A percentile compares a stretch with the other conserved stretches of the same genome.
These are phyloP conservation scores for Globisporangium takayamanum DNA, from an alignment of 352 stramenopile species.

Conservation along the genomic window DNA sequence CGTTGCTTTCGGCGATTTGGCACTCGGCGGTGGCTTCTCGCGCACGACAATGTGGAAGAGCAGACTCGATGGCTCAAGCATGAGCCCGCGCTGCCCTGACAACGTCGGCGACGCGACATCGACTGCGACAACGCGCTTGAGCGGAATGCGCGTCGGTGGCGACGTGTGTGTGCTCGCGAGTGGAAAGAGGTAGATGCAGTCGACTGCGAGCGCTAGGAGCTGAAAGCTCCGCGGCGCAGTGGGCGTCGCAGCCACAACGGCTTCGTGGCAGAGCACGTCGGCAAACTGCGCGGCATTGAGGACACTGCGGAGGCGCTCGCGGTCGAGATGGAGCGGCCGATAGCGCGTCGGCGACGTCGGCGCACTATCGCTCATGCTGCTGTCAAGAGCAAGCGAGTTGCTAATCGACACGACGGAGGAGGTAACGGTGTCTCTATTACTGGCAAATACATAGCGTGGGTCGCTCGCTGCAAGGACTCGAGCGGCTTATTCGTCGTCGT, in stretches of 20 bases:
- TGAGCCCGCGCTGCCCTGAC: slow-evolving; percentile 31
- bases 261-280: slow-evolving; percentile 47
- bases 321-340: slow-evolving; percentile 45
- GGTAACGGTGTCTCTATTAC: background rate
- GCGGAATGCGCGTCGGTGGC: slow-evolving; percentile 17
- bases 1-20: background rate
- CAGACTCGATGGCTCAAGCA: slow-evolving; percentile 40
- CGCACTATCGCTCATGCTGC: slow-evolving; percentile 4
- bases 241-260: slow-evolving; percentile 31
- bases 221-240: slow-evolving; percentile 26
- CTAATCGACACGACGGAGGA: background rate
- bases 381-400: background rate
- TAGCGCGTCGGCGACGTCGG: slow-evolving; percentile 41
- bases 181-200: slow-evolving; percentile 41
- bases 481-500: slow-evolving; percentile 18
- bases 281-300: slow-evolving; percentile 28
- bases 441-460: slow-evolving; percentile 12
- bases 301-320: slow-evolving; percentile 36
- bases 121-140: slow-evolving; percentile 23
- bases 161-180: slow-evolving; percentile 19
- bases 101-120: slow-evolving; percentile 32
- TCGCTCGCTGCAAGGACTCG: slow-evolving; percentile 31
- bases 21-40: slow-evolving; percentile 9
- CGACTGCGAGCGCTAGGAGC: slow-evolving; percentile 38
- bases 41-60: slow-evolving; percentile 39